Conservation (phyloP, 331 rosid species). For the Spiraea crenata region DNA sequence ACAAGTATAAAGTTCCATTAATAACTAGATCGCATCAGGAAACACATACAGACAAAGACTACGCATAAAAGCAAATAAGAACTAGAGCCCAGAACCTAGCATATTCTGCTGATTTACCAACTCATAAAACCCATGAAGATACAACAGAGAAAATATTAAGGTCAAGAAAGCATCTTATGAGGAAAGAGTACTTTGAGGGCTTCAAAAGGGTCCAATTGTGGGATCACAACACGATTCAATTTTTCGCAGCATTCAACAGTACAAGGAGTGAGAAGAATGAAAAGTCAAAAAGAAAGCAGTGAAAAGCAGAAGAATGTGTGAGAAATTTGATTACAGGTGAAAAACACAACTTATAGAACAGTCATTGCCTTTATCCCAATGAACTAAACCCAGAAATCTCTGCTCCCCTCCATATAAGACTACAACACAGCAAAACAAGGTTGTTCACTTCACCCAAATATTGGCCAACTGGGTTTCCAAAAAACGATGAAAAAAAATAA, state of each 20-base stretch:
- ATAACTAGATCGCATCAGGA: constrained; percentile 12
- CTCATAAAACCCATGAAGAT: background rate
- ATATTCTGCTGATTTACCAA: background rate
- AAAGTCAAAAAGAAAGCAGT: background rate
- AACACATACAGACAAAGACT: background rate
- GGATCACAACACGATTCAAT: background rate
- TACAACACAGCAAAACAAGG: background rate
- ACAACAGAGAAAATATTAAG: background rate
- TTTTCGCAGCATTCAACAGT: background rate
- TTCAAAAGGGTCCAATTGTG: background rate
- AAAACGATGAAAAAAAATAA: background rate
- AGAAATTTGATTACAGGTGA: background rate
- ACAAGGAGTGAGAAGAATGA: background rate
- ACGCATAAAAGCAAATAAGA: background rate
- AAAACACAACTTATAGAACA: background rate
- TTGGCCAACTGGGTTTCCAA: background rate
- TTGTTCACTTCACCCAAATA: background rate
- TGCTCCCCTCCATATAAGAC: too few relatives aligned
- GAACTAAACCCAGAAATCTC: background rate
- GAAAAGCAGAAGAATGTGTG: background rate
- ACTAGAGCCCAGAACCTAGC: background rate
- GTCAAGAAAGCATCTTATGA: background rate
- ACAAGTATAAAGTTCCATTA: background rate
- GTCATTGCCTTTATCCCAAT: background rate
- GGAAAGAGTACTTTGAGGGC: background rate